These are phyloP conservation scores for Aspergillus sp. DNA, from an alignment of 2,329 filamentous ascomycete genomes.

Conservation along the genomic window DNA sequence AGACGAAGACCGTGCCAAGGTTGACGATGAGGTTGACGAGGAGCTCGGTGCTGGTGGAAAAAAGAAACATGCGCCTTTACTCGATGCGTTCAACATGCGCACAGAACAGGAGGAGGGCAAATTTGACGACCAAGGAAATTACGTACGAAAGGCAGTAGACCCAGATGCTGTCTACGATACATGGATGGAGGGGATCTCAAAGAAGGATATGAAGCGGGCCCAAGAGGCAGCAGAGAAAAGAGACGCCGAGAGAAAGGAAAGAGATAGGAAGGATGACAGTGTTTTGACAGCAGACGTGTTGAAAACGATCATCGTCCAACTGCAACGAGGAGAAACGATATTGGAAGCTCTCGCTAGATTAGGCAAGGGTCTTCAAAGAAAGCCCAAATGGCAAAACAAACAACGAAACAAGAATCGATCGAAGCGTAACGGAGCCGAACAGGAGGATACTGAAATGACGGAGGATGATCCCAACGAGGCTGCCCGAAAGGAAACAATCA, in stretches of 20 bases:
- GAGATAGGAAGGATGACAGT: conserved; percentile 69
- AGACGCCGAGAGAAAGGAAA: conserved; percentile 68
- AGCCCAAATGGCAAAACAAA: conserved; percentile 59
- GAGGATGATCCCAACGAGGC: conserved; percentile 64
- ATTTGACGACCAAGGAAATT: conserved; percentile 90
- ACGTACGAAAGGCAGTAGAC: conserved; percentile 80
- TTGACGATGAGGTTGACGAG: conserved; percentile 75
- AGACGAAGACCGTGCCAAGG: conserved; percentile 64
- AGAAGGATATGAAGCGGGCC: conserved; percentile 87
- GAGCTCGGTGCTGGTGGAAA: conserved; percentile 87
- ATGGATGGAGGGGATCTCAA: conserved; percentile 89
- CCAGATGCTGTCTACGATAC: conserved; percentile 85
- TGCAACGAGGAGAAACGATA: conserved; percentile 79
- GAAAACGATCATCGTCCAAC: conserved; percentile 62
- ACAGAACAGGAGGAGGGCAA: conserved; percentile 85
- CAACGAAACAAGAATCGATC: conserved; percentile 49
- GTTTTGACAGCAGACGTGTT: conserved; percentile 70
- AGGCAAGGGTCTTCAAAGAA: conserved; percentile 60
- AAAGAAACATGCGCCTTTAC: conserved; percentile 86
- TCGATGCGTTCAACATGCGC: conserved; percentile 95
- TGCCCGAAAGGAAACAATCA: conserved; percentile 67
- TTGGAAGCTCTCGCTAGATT: conserved; percentile 82
- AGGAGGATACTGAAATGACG: conserved; percentile 66
- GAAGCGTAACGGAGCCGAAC: conserved; percentile 36
- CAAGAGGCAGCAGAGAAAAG: conserved; percentile 82